Conservation (phyloP, 305 asterid species). For the Solanum aculeatissimum region DNA sequence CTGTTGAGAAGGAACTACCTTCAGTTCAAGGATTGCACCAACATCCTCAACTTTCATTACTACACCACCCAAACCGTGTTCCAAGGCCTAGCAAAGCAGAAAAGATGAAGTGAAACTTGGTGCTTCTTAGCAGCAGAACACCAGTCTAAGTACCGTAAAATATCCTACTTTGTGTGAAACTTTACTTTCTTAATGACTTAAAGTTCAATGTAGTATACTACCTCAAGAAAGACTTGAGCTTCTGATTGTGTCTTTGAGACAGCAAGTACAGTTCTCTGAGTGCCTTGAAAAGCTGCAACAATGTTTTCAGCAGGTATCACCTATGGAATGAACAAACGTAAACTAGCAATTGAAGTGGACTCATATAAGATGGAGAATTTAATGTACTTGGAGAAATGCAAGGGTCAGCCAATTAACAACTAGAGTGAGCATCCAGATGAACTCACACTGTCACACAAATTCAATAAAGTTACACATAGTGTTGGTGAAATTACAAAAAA, state of each 20-base stretch:
- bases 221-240: conserved; percentile 79
- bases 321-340: conserved; percentile 13
- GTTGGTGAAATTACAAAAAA: no score
- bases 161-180: background rate
- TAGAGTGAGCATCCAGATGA: background rate
- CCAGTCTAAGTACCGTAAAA: background rate
- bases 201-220: conserved; percentile 11
- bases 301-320: conserved; percentile 89
- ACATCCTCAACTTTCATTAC: conserved; percentile 73
- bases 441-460: background rate
- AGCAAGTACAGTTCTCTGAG: conserved; percentile 54
- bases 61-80: conserved; percentile 82
- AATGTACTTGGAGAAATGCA: background rate
- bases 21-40: conserved; percentile 51
- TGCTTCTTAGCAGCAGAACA: background rate
- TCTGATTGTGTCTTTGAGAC: conserved; percentile 59
- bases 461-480: background rate
- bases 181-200: background rate
- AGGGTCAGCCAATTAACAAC: background rate
- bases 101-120: background rate
- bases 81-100: conserved; percentile 63
- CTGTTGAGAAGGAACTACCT: conserved; percentile 32
- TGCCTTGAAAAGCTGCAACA: conserved; percentile 72
- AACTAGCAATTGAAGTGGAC: background rate
- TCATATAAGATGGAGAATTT: background rate